Conservation (phyloP, 129 eudicot genomes). For the Arctium minus region DNA sequence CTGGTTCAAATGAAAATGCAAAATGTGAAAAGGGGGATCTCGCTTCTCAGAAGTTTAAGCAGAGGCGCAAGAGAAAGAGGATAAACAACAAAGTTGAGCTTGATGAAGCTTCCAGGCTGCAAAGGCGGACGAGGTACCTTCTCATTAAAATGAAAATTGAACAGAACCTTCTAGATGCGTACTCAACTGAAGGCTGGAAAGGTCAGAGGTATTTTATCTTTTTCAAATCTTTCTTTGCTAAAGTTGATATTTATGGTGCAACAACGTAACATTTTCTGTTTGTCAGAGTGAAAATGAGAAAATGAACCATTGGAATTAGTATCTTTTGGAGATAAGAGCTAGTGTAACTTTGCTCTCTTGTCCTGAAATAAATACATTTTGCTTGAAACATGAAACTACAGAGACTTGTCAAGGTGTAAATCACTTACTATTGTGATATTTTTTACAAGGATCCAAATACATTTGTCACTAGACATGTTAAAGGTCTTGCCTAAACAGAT, state of each 20-base stretch:
- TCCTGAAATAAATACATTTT: background rate
- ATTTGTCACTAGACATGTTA: background rate
- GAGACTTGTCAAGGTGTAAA: slow-evolving; percentile 5
- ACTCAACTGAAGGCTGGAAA: slow-evolving; percentile 97
- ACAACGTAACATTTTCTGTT: background rate
- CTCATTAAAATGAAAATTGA: slow-evolving; percentile 76
- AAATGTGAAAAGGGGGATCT: slow-evolving; percentile 24
- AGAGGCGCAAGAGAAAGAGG: slow-evolving; percentile 49
- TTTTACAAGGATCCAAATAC: background rate
- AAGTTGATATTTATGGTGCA: background rate
- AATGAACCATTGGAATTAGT: background rate
- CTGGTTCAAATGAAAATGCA: slow-evolving; percentile 20
- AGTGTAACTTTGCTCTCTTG: background rate
- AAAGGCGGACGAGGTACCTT: slow-evolving; percentile 78
- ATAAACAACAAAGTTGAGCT: slow-evolving; percentile 38
- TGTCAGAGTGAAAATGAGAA: slow-evolving; percentile 1
- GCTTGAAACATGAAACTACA: background rate
- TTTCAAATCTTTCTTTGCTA: slow-evolving; percentile 2
- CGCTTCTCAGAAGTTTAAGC: slow-evolving; percentile 33
- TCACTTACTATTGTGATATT: background rate
- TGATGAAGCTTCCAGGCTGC: slow-evolving; percentile 82
- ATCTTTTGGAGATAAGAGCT: background rate
- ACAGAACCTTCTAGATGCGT: slow-evolving; percentile 95
- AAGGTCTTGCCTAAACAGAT: background rate
- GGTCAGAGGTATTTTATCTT: slow-evolving; percentile 80